Percentiles rank a stretch among this genome's conserved stretches.
These are phyloP conservation scores for Blastocystis sp. DNA, from an alignment of 352 stramenopile species.

Conservation along the genomic window DNA sequence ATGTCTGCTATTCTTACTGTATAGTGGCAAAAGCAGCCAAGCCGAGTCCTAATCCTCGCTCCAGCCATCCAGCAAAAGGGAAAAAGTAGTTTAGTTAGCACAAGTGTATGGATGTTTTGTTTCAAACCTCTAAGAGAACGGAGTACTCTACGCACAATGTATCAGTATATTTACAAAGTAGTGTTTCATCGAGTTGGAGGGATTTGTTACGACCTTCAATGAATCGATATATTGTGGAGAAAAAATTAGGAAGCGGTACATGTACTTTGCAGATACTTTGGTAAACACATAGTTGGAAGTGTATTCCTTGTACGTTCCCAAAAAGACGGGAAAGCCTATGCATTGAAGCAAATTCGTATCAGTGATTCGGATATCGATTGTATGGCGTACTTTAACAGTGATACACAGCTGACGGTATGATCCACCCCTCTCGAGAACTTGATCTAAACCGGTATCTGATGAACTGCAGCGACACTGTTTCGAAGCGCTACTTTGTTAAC, in stretches of 20 bases:
- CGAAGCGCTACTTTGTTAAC: slow-evolving; percentile 2
- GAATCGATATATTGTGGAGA: slow-evolving; percentile 3
- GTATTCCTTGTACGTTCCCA: slow-evolving; percentile 11
- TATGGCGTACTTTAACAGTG: neutral
- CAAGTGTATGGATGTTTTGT: no score
- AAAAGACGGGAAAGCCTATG: neutral
- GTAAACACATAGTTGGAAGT: slow-evolving; percentile 21
- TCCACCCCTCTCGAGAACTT: neutral
- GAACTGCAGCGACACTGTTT: neutral
- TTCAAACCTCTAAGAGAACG: no score
- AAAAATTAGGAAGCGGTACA: slow-evolving; percentile 32
- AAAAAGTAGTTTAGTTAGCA: no score
- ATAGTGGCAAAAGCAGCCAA: neutral
- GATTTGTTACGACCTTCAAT: neutral
- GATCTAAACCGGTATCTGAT: neutral
- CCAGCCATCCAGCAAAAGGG: no score
- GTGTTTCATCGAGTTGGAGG: no score
- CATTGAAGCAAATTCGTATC: slow-evolving; percentile 38
- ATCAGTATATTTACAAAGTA: no score
- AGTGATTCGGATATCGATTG: neutral
- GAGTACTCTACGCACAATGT: no score
- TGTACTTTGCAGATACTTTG: neutral
- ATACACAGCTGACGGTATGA: neutral
- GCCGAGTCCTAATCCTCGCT: no score
- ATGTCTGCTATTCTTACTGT: neutral